phyloP scores from a whole-genome alignment of 768 basidiomycete species.

The Kwoniella pini region DNA sequence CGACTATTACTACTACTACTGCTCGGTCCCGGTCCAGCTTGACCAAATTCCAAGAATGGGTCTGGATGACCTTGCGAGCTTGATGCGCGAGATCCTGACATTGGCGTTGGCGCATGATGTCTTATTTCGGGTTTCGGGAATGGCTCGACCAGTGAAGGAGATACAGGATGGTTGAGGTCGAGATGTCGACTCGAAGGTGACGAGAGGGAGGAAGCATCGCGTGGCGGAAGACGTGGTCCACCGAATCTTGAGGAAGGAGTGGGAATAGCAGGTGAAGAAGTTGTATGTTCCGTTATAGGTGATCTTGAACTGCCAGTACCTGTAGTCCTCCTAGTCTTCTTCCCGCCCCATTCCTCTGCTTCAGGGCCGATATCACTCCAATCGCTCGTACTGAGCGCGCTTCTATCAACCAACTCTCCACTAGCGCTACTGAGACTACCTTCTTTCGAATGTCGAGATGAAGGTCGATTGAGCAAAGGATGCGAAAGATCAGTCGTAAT shows the following conservation, averaged over 20 bases:
- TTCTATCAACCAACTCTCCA: constrained; percentile 32
- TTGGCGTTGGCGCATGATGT: neutral
- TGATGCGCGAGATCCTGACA: constrained; percentile 4
- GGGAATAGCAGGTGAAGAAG: constrained; percentile 22
- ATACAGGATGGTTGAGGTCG: constrained; percentile 10
- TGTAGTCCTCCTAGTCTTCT: neutral
- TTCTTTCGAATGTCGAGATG: constrained; percentile 47
- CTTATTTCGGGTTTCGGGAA: constrained; percentile 14
- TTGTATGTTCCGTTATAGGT: constrained; percentile 26
- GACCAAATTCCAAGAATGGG: neutral
- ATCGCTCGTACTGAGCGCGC: constrained; percentile 23
- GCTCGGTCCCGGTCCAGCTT: constrained; percentile 21
- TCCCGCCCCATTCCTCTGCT: constrained; percentile 16
- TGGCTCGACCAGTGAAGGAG: constrained; percentile 9
- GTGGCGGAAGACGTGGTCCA: constrained; percentile 2
- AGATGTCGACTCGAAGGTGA: constrained; percentile 19
- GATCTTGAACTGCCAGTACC: constrained; percentile 28
- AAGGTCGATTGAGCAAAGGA: constrained; percentile 14
- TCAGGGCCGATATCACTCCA: constrained; percentile 36
- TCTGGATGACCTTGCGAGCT: constrained; percentile 1
- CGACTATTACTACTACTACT: constrained; percentile 25
- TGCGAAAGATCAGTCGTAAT: constrained; percentile 29
- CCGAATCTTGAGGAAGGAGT: constrained; percentile 18
- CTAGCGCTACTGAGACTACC: constrained; percentile 48
- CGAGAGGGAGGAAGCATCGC: constrained; percentile 12